Evolutionary conservation across 148 eudicot genomes (phyloP).

Genomic region (Rhododendron mucronatum): DNA sequence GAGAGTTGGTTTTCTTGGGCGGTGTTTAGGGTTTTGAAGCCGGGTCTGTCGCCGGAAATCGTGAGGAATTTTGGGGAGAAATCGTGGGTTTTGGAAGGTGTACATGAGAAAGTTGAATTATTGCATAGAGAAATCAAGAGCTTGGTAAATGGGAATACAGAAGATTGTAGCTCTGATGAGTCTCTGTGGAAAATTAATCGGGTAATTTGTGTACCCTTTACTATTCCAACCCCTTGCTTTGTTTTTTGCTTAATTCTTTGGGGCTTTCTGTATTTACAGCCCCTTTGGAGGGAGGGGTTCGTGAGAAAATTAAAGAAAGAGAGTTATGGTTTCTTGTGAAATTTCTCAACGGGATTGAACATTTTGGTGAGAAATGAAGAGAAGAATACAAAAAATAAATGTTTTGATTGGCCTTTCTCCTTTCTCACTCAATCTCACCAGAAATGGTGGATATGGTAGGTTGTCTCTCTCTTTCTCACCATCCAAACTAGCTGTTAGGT

Average conservation of each 20-base stretch:
- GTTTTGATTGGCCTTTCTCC: no score
- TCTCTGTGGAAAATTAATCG: slow-evolving; percentile 57
- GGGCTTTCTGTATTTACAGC: background rate
- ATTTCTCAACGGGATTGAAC: no score
- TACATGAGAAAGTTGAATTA: slow-evolving; percentile 38
- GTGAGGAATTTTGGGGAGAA: slow-evolving; percentile 29
- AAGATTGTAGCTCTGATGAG: slow-evolving; percentile 33
- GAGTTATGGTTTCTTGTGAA: no score
- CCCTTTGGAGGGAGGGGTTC: no score
- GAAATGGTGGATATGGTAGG: no score
- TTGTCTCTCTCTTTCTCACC: no score
- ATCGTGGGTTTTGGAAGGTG: slow-evolving; percentile 24
- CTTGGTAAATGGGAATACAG: slow-evolving; percentile 24
- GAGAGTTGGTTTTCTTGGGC: slow-evolving; percentile 48
- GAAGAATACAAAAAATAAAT: no score
- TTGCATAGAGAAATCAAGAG: slow-evolving; percentile 36
- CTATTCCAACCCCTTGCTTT: background rate
- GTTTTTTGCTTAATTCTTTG: background rate
- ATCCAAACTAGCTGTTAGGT: background rate
- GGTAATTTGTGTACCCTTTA: slow-evolving; percentile 23
- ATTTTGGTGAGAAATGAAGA: no score
- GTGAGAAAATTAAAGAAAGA: no score
- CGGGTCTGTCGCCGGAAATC: slow-evolving; percentile 32
- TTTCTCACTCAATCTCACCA: no score
- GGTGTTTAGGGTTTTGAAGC: slow-evolving; percentile 33